Percentiles rank a stretch among this genome's conserved stretches.
phyloP scores from a whole-genome alignment of 202 grass and related monocot genomes.

The Alloteropsis angusta region DNA sequence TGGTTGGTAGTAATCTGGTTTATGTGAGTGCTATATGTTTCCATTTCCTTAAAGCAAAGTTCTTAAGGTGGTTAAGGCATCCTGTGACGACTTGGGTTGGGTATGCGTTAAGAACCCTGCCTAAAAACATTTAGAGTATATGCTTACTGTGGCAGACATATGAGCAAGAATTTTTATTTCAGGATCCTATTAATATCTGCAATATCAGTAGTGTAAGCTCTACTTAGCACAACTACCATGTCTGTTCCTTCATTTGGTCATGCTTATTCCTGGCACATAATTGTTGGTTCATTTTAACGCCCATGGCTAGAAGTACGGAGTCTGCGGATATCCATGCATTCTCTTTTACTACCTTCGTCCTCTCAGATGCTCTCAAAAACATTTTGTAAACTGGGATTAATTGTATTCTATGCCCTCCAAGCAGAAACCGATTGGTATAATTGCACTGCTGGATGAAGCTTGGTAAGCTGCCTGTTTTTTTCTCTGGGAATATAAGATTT shows the following conservation, averaged over 20 bases:
- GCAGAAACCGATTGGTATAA: conserved; percentile 99
- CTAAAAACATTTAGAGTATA: not conserved
- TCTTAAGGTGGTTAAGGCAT: not conserved
- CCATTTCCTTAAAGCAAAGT: not conserved
- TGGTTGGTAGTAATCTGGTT: not conserved
- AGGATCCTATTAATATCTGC: conserved; percentile 5
- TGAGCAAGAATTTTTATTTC: not conserved
- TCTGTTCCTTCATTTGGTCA: not conserved
- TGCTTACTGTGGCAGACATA: not conserved
- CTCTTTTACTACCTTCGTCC: not conserved
- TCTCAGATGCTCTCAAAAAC: not conserved
- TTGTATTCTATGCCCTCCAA: conserved; percentile 19
- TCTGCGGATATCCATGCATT: no score
- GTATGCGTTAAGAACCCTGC: not conserved
- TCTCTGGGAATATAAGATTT: not conserved
- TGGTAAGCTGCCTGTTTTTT: conserved; percentile 55
- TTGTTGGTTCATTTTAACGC: not conserved
- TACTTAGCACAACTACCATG: not conserved
- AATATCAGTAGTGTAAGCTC: not conserved
- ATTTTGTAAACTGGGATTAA: conserved; percentile 12
- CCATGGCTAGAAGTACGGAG: not conserved
- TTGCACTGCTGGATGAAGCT: conserved; percentile 92
- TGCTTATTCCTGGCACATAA: not conserved
- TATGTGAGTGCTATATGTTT: not conserved
- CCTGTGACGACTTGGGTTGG: not conserved